phyloP scores from a whole-genome alignment of 2,329 filamentous ascomycete species.

The Cordyceps fumosorosea region DNA sequence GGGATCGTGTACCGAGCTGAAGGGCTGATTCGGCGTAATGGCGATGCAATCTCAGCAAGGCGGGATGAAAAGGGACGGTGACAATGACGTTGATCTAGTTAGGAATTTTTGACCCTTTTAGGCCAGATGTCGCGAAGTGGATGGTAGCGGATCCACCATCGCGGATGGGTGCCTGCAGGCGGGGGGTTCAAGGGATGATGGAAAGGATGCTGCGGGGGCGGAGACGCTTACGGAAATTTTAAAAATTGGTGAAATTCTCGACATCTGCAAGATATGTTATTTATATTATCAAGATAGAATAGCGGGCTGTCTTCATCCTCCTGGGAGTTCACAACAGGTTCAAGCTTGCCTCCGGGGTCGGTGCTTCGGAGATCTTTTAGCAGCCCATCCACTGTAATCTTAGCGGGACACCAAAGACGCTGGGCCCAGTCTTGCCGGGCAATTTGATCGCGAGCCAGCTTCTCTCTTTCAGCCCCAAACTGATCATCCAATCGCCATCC shows the following conservation, averaged over 20 bases:
- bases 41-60: neutral
- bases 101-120: slow-evolving; percentile 8
- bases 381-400: neutral
- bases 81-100: slow-evolving; percentile 9
- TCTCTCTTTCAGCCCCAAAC: neutral
- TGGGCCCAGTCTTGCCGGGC: slow-evolving; percentile 8
- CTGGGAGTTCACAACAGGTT: neutral
- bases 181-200: neutral
- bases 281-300: neutral
- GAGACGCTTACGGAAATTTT: neutral
- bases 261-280: neutral
- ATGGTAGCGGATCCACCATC: slow-evolving; percentile 1
- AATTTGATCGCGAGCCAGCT: neutral
- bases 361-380: neutral
- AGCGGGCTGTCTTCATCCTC: neutral
- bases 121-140: slow-evolving; percentile 13
- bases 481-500: neutral
- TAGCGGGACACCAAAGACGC: neutral
- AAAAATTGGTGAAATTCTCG: neutral
- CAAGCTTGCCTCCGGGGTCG: neutral
- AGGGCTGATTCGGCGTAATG: neutral
- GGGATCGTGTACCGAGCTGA: neutral
- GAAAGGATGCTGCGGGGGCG: neutral
- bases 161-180: neutral
- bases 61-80: neutral